Evolutionary conservation across 148 eudicot genomes (phyloP).

Genomic region (Vaccinium corymbosum): DNA sequence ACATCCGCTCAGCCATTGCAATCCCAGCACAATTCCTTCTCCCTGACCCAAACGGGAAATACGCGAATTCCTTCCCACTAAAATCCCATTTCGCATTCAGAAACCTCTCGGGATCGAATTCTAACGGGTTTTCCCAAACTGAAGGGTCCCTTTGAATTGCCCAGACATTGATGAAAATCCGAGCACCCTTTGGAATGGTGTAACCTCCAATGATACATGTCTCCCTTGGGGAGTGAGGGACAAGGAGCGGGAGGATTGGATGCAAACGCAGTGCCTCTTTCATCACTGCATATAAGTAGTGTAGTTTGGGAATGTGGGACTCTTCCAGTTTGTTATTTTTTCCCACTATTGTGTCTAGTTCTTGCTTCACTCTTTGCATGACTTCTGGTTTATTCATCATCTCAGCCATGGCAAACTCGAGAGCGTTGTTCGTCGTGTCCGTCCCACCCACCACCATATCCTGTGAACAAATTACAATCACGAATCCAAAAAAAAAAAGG

Average conservation of each 20-base stretch:
- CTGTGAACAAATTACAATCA: conserved; percentile 22
- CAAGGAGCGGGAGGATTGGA: conserved; percentile 40
- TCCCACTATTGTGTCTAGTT: conserved; percentile 50
- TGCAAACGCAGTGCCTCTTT: conserved; percentile 52
- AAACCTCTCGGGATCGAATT: conserved; percentile 64
- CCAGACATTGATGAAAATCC: conserved; percentile 50
- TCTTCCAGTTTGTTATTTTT: conserved; percentile 49
- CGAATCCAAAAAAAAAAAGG: rapidly evolving
- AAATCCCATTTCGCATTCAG: conserved; percentile 42
- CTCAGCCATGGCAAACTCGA: conserved; percentile 61
- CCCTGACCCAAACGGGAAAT: conserved; percentile 70
- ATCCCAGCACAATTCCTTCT: conserved; percentile 66
- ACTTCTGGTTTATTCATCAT: conserved; percentile 47
- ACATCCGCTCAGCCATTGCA: conserved; percentile 51
- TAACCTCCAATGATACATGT: conserved; percentile 45
- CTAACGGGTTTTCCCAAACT: conserved; percentile 49
- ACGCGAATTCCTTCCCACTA: conserved; percentile 42
- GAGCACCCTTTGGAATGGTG: conserved; percentile 42
- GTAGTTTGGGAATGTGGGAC: conserved; percentile 45
- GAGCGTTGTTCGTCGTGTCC: conserved; percentile 50
- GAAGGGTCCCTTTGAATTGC: conserved; percentile 59
- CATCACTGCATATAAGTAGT: conserved; percentile 46
- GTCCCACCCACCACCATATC: conserved; percentile 70
- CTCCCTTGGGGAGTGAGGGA: conserved; percentile 47
- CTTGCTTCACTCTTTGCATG: conserved; percentile 43